Conservation (phyloP, 2,329 filamentous ascomycete genomes). For the Trichophyton schoenleinii region DNA sequence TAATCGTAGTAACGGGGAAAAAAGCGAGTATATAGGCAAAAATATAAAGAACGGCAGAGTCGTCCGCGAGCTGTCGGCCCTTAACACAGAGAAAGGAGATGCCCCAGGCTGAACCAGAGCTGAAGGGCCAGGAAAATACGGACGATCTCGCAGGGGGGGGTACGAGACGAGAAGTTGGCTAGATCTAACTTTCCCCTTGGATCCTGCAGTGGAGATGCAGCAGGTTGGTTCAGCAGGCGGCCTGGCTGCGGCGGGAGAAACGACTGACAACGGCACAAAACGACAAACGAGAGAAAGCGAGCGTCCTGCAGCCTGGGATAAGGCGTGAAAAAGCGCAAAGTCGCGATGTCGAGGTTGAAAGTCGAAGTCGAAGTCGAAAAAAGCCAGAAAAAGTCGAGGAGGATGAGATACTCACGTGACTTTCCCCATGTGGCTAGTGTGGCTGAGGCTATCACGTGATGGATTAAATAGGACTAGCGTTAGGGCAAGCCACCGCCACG, state of each 20-base stretch:
- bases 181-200: slow-evolving; percentile 1
- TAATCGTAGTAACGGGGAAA: not conserved
- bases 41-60: not conserved
- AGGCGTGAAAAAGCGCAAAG: not conserved
- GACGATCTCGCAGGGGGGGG: not conserved
- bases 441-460: not conserved
- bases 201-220: not conserved
- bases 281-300: not conserved
- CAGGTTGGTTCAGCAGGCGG: not conserved
- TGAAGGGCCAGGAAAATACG: not conserved
- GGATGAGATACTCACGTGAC: too few species aligned
- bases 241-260: not conserved
- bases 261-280: not conserved
- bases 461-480: not conserved
- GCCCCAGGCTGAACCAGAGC: slow-evolving; percentile 2
- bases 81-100: not conserved
- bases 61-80: not conserved
- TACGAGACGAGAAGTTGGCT: not conserved
- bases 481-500: not conserved
- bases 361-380: not conserved
- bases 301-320: too few species aligned
- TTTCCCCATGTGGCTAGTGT: not conserved
- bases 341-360: not conserved
- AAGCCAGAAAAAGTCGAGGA: not conserved
- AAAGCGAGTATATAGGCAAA: not conserved